Evolutionary conservation across 2,329 filamentous ascomycete genomes (phyloP).

Genomic region (Trichoderma aggressivum): DNA sequence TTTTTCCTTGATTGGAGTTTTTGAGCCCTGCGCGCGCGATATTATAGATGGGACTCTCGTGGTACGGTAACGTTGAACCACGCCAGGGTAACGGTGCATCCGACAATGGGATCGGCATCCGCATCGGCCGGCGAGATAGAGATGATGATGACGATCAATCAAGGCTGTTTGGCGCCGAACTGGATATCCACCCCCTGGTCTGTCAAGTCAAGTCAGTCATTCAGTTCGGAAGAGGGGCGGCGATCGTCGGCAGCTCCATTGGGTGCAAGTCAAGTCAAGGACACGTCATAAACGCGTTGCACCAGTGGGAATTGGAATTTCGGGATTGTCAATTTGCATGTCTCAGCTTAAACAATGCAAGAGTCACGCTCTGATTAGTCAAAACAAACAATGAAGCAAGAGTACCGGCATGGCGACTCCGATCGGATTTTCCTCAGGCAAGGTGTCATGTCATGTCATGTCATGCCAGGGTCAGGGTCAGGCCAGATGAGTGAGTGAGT

Average conservation of each 20-base stretch:
- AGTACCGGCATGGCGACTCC: background rate
- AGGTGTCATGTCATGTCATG: background rate
- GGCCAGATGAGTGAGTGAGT: background rate
- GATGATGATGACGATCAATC: background rate
- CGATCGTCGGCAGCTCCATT: slow-evolving; percentile 1
- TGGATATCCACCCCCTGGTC: background rate
- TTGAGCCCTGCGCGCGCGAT: background rate
- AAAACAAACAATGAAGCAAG: background rate
- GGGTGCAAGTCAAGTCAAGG: background rate
- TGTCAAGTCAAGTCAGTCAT: background rate
- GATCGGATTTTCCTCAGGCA: background rate
- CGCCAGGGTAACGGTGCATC: background rate
- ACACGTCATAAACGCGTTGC: background rate
- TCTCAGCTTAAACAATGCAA: background rate
- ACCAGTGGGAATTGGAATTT: background rate
- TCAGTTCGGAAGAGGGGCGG: background rate
- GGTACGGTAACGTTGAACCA: background rate
- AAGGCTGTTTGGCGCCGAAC: background rate
- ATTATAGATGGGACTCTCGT: background rate
- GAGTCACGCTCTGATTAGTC: background rate
- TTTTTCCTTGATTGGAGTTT: background rate
- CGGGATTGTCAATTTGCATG: background rate
- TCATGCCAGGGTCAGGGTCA: background rate
- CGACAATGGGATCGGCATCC: background rate
- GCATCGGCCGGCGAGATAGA: background rate